Evolutionary conservation across 768 basidiomycete species (phyloP).

Genomic region (Pulveroboletus sp.): DNA sequence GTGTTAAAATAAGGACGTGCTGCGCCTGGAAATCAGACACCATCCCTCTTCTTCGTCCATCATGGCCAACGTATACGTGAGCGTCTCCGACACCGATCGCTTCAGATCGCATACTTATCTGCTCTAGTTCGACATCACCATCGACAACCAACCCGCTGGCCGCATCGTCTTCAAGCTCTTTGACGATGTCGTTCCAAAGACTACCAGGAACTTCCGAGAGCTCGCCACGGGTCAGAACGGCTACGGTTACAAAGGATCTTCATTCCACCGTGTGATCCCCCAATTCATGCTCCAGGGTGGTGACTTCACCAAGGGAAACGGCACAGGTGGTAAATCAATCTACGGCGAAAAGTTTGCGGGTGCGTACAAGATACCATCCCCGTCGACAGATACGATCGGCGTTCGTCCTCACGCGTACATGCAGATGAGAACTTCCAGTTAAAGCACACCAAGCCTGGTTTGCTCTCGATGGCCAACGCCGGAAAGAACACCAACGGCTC

Average conservation of each 20-base stretch:
- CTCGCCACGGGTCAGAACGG: slow-evolving; percentile 73
- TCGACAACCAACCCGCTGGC: slow-evolving; percentile 40
- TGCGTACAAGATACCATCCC: too few species aligned
- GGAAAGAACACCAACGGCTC: slow-evolving; percentile 81
- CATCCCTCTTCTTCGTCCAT: slow-evolving; percentile 3
- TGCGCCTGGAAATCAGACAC: background rate
- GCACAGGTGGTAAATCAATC: slow-evolving; percentile 80
- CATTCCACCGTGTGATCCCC: slow-evolving; percentile 83
- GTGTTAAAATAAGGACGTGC: slow-evolving; percentile 3
- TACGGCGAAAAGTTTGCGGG: slow-evolving; percentile 67
- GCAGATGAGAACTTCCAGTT: slow-evolving; percentile 81
- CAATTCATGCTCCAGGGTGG: slow-evolving; percentile 89
- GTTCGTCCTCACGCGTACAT: too few species aligned
- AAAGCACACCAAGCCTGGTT: slow-evolving; percentile 66
- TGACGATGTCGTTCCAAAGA: slow-evolving; percentile 73
- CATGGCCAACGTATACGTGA: slow-evolving; percentile 13
- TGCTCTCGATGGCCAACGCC: slow-evolving; percentile 77
- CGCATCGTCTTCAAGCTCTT: slow-evolving; percentile 83
- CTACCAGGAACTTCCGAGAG: slow-evolving; percentile 83
- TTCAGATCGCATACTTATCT: background rate
- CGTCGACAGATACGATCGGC: too few species aligned
- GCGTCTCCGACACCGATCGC: background rate
- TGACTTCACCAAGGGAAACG: slow-evolving; percentile 68
- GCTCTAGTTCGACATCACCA: slow-evolving; percentile 65
- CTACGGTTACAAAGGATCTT: slow-evolving; percentile 63